Conservation (phyloP, 495 filamentous ascomycete species). For the Bacidia gigantensis region DNA sequence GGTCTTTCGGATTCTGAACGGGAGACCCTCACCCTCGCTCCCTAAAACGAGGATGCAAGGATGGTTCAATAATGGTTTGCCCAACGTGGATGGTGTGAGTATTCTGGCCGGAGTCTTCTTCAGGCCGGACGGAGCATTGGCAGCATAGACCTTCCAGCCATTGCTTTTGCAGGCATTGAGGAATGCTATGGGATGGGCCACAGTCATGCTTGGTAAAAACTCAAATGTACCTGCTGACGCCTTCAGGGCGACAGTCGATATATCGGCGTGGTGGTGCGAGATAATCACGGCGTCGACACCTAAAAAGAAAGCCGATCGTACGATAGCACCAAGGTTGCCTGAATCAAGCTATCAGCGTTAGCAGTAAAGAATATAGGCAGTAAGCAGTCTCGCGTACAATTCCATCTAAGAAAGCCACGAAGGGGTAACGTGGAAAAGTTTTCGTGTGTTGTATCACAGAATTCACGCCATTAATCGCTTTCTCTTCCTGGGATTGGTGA, state of each 20-base stretch:
- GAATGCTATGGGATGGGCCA: constrained; percentile 52
- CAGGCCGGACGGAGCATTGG: constrained; percentile 38
- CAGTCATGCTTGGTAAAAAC: constrained; percentile 52
- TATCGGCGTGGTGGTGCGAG: constrained; percentile 50
- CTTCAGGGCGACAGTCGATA: constrained; percentile 68
- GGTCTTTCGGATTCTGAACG: constrained; percentile 41
- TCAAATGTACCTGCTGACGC: constrained; percentile 79
- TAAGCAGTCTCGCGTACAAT: constrained; percentile 29
- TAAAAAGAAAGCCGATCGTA: constrained; percentile 74
- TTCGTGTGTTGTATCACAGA: constrained; percentile 22
- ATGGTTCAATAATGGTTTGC: constrained; percentile 36
- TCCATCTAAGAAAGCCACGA: constrained; percentile 72
- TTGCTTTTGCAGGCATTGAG: constrained; percentile 47
- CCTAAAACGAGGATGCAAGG: constrained; percentile 74
- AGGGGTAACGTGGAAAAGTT: constrained; percentile 46
- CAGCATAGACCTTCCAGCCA: constrained; percentile 78
- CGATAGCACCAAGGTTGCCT: constrained; percentile 78
- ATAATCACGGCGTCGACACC: constrained; percentile 66
- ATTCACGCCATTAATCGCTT: constrained; percentile 49
- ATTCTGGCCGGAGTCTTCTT: background rate
- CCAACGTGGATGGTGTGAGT: constrained; percentile 18
- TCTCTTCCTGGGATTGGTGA: constrained; percentile 61
- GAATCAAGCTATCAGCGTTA: constrained; percentile 46
- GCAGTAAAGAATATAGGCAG: background rate
- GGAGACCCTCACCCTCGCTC: constrained; percentile 65